Percentiles rank a stretch among this genome's conserved stretches.
Conservation (phyloP, 1,284 basidiomycete species). For the Hemileia vastatrix region DNA sequence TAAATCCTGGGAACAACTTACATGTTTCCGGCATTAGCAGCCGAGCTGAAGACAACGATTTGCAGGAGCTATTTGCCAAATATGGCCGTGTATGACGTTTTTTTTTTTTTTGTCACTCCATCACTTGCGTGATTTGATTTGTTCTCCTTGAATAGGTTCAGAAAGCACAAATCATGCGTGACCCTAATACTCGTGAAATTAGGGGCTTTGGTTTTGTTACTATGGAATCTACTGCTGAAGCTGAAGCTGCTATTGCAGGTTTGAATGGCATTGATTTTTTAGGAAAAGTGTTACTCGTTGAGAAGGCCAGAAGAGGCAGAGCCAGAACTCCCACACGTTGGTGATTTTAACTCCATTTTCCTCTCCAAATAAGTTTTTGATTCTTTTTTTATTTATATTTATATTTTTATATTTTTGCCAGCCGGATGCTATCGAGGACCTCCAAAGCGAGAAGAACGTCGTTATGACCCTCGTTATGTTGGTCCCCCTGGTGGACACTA, state of each 20-base stretch:
- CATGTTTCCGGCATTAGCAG: conserved; percentile 81
- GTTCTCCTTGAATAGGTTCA: conserved; percentile 43
- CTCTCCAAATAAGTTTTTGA: background rate
- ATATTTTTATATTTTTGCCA: conserved; percentile 47
- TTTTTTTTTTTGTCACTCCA: background rate
- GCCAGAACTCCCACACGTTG: conserved; percentile 16
- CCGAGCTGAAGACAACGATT: conserved; percentile 68
- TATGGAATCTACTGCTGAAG: conserved; percentile 76
- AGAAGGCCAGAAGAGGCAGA: conserved; percentile 56
- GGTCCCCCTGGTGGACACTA: conserved; percentile 38
- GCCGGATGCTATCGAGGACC: conserved; percentile 29
- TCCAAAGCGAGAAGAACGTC: conserved; percentile 54
- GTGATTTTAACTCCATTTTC: conserved; percentile 11
- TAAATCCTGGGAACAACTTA: conserved; percentile 89
- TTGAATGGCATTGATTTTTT: conserved; percentile 72
- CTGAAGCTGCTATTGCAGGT: conserved; percentile 73
- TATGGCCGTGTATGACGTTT: conserved; percentile 65
- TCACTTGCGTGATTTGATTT: background rate
- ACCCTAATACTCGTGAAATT: conserved; percentile 90
- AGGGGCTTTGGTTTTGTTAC: conserved; percentile 98
- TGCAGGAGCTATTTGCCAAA: conserved; percentile 79
- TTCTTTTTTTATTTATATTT: conserved; percentile 10
- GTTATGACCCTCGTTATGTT: conserved; percentile 66
- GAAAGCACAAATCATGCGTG: conserved; percentile 87
- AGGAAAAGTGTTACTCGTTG: conserved; percentile 74